Evolutionary conservation across 2,329 filamentous ascomycete species (phyloP).

Genomic region (Calonectria pseudoreteaudii): DNA sequence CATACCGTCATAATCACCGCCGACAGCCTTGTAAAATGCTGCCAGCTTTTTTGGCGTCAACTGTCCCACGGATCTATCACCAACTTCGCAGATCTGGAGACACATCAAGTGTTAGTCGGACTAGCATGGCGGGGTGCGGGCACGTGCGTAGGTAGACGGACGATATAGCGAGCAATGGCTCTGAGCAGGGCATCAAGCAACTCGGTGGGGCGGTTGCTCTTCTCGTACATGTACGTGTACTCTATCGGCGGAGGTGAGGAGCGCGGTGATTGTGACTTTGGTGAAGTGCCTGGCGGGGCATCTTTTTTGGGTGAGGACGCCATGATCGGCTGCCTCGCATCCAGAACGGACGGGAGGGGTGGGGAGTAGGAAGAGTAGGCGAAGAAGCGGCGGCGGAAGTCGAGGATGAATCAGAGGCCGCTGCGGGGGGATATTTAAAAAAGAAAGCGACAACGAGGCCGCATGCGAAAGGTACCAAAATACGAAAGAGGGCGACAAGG

Average conservation of each 20-base stretch:
- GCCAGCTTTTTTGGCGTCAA: conserved; percentile 78
- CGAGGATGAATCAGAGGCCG: neutral
- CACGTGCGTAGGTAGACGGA: conserved; percentile 56
- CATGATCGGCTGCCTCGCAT: conserved; percentile 41
- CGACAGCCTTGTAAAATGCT: conserved; percentile 80
- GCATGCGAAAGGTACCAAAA: conserved; percentile 1
- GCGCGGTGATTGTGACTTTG: conserved; percentile 28
- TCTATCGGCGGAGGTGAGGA: conserved; percentile 44
- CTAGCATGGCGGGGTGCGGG: neutral
- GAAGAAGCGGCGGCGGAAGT: conserved; percentile 30
- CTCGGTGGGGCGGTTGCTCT: conserved; percentile 75
- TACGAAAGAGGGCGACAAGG: neutral
- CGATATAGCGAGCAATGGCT: conserved; percentile 77
- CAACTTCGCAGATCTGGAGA: conserved; percentile 66
- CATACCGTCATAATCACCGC: conserved; percentile 79
- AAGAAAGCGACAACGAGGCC: neutral
- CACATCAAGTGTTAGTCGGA: conserved; percentile 29
- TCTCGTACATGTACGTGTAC: conserved; percentile 77
- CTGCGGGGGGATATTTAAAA: conserved; percentile 7
- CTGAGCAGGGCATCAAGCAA: conserved; percentile 75
- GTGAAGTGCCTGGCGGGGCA: conserved; percentile 34
- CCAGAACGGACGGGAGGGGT: conserved; percentile 36
- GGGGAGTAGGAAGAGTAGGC: conserved; percentile 32
- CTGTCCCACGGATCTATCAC: conserved; percentile 64
- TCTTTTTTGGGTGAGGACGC: conserved; percentile 41